These are phyloP conservation scores for Decorospora gaudefroyi DNA, from an alignment of 2,329 filamentous ascomycete genomes.

Conservation along the genomic window DNA sequence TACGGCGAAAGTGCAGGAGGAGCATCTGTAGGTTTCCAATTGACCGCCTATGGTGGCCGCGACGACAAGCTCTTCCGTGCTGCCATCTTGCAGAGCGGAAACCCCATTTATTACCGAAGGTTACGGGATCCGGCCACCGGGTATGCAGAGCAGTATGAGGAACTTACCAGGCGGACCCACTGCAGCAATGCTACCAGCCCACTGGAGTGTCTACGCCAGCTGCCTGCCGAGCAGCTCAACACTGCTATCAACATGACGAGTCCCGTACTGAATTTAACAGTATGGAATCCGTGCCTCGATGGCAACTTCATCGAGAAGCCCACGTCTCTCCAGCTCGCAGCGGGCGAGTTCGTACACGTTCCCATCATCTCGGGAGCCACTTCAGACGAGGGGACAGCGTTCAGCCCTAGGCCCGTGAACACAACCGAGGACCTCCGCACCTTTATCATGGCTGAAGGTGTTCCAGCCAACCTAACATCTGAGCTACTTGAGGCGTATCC, in stretches of 20 bases:
- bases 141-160: constrained; percentile 26
- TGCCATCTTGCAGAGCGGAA: constrained; percentile 54
- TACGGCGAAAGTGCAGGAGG: constrained; percentile 54
- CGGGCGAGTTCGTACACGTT: constrained; percentile 66
- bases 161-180: constrained; percentile 25
- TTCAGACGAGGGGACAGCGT: constrained; percentile 66
- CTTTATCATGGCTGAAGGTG: constrained; percentile 42
- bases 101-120: constrained; percentile 41
- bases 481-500: constrained; percentile 39
- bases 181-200: constrained; percentile 34
- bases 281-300: constrained; percentile 56
- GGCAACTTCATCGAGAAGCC: constrained; percentile 60
- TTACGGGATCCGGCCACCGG: constrained; percentile 23
- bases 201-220: constrained; percentile 58
- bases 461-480: constrained; percentile 30
- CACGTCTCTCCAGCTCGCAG: constrained; percentile 58
- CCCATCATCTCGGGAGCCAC: constrained; percentile 68
- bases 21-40: constrained; percentile 50
- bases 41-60: constrained; percentile 55
- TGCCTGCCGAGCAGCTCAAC: constrained; percentile 64
- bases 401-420: constrained; percentile 60
- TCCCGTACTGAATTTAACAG: constrained; percentile 29
- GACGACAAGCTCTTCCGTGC: constrained; percentile 55
- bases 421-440: constrained; percentile 59
- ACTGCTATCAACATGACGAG: constrained; percentile 54